Evolutionary conservation across 2,329 filamentous ascomycete genomes (phyloP).

Genomic region (Alternaria arbusti): DNA sequence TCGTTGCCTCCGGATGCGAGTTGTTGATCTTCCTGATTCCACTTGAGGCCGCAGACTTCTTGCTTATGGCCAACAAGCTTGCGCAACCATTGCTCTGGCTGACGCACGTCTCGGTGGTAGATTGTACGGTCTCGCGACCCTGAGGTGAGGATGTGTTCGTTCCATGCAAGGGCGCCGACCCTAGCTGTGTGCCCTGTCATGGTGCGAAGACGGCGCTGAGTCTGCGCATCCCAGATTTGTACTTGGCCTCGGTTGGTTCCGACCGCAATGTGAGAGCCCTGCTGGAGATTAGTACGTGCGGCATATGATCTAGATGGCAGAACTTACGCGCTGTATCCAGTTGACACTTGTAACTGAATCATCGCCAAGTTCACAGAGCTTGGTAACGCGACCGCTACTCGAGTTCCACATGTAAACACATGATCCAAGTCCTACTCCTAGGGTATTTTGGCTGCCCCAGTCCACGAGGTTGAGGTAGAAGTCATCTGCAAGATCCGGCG

Average conservation of each 20-base stretch:
- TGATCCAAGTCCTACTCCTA: conserved; percentile 89
- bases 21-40: conserved; percentile 96
- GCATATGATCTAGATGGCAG: neutral
- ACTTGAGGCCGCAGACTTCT: conserved; percentile 94
- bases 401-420: conserved; percentile 99
- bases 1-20: conserved; percentile 96
- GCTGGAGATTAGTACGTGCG: conserved; percentile 13
- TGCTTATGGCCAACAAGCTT: conserved; percentile 95
- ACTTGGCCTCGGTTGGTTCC: conserved; percentile 94
- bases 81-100: conserved; percentile 86
- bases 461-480: conserved; percentile 98
- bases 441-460: conserved; percentile 93
- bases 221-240: conserved; percentile 96
- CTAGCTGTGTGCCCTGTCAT: conserved; percentile 97
- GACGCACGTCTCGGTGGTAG: conserved; percentile 92
- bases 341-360: conserved; percentile 96
- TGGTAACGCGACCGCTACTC: conserved; percentile 86
- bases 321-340: conserved; percentile 85
- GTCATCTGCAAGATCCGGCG: conserved; percentile 93
- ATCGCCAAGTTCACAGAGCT: conserved; percentile 88
- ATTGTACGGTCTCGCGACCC: conserved; percentile 93
- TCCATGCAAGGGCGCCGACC: conserved; percentile 95
- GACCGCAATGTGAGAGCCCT: conserved; percentile 91
- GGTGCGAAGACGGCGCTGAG: conserved; percentile 81
- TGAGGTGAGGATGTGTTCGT: conserved; percentile 95